Evolutionary conservation across 1,284 basidiomycete genomes (phyloP).

Genomic region (Anthracocystis panici-leucophaei): DNA sequence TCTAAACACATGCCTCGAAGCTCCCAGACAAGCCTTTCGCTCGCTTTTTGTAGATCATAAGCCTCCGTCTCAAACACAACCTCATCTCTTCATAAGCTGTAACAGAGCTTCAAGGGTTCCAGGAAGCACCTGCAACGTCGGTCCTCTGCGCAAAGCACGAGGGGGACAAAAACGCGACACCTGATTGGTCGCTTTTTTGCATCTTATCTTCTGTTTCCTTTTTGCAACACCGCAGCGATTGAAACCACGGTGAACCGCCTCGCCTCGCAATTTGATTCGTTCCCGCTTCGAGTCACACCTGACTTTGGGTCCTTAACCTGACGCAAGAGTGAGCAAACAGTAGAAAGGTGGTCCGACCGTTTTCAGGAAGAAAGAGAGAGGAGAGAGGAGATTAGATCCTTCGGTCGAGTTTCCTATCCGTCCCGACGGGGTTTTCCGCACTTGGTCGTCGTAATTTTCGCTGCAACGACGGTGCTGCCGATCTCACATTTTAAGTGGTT

Average conservation of each 20-base stretch:
- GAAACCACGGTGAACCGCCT: background rate
- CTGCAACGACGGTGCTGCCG: background rate
- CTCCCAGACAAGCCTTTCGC: background rate
- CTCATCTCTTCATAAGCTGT: no score
- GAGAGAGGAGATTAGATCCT: slow-evolving; percentile 33
- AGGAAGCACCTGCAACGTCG: no score
- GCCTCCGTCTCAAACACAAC: no score
- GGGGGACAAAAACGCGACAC: background rate
- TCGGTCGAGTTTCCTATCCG: slow-evolving; percentile 50
- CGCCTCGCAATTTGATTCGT: background rate
- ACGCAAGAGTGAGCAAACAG: slow-evolving; percentile 17
- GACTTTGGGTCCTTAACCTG: slow-evolving; percentile 15
- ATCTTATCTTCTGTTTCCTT: slow-evolving; percentile 24
- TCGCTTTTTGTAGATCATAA: background rate
- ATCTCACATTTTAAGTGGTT: slow-evolving; percentile 1
- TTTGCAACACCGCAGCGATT: background rate
- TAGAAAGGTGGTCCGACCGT: slow-evolving; percentile 5
- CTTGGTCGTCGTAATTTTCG: background rate
- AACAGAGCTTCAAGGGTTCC: background rate
- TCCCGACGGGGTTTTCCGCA: slow-evolving; percentile 16
- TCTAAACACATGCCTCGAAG: no score
- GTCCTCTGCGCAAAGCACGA: background rate
- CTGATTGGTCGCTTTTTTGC: slow-evolving; percentile 8
- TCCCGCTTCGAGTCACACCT: slow-evolving; percentile 23
- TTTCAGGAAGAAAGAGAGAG: slow-evolving; percentile 8